phyloP scores from a whole-genome alignment of 192 early-diverging fungal genomes.

The Pilaira anomala region DNA sequence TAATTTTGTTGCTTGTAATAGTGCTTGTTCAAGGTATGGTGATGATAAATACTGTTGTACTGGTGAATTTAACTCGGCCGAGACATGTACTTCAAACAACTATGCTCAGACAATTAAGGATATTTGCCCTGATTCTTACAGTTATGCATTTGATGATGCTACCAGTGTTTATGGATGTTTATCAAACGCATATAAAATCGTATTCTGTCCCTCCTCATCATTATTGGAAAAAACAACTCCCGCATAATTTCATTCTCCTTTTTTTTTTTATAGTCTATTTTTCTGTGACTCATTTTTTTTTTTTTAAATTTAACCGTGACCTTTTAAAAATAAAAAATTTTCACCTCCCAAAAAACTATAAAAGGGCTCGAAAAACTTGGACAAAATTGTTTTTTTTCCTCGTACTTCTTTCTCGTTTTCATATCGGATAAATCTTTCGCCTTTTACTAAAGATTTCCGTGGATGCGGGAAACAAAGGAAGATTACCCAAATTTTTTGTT shows the following conservation, averaged over 20 bases:
- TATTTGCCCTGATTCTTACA: conserved; percentile 28
- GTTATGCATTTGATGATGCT: conserved; percentile 30
- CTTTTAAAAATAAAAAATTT: too few species aligned
- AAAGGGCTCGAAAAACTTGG: not conserved
- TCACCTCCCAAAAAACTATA: not conserved
- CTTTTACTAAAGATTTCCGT: conserved; percentile 27
- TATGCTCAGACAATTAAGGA: conserved; percentile 30
- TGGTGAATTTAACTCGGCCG: conserved; percentile 18
- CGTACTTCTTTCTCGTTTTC: conserved; percentile 12
- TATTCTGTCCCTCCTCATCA: conserved; percentile 29
- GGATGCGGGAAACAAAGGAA: conserved; percentile 10
- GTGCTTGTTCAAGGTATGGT: conserved; percentile 31
- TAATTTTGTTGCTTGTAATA: conserved; percentile 21
- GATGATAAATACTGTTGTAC: conserved; percentile 29
- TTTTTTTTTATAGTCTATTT: too few species aligned
- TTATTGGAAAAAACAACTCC: not conserved
- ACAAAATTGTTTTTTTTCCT: not conserved
- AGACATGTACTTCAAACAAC: conserved; percentile 23
- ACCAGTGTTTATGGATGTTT: conserved; percentile 30
- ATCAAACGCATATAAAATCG: conserved; percentile 19
- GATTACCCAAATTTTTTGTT: conserved; percentile 13
- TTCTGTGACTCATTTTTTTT: too few species aligned
- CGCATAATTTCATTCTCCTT: too few species aligned
- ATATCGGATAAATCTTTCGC: conserved; percentile 25
- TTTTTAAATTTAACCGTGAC: too few species aligned